Evolutionary conservation across 2,329 filamentous ascomycete genomes (phyloP).

Genomic region (Curvularia eragrostidis): DNA sequence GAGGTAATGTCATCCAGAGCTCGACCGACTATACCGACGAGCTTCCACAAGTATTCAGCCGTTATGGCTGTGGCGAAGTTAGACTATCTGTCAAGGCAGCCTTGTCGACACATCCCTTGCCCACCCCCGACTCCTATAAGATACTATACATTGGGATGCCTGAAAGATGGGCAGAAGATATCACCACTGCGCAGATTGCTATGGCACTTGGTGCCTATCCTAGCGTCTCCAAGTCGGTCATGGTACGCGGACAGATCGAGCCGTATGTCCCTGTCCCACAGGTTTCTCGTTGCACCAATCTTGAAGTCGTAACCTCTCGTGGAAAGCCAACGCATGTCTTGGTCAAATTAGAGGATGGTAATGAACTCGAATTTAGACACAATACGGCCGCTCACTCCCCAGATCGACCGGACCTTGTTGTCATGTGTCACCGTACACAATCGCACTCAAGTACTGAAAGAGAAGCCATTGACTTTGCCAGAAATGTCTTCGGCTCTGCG

Average conservation of each 20-base stretch:
- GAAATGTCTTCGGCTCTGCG: slow-evolving; percentile 31
- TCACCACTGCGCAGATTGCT: slow-evolving; percentile 40
- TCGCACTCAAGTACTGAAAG: slow-evolving; percentile 19
- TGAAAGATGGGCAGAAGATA: slow-evolving; percentile 40
- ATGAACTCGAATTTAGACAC: slow-evolving; percentile 30
- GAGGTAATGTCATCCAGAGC: slow-evolving; percentile 30
- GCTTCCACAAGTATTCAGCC: slow-evolving; percentile 35
- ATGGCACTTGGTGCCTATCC: slow-evolving; percentile 41
- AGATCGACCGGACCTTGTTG: slow-evolving; percentile 37
- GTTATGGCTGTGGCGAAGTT: slow-evolving; percentile 37
- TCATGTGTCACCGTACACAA: slow-evolving; percentile 39
- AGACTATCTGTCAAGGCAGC: slow-evolving; percentile 39
- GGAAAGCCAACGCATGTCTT: slow-evolving; percentile 18
- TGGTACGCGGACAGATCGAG: slow-evolving; percentile 46
- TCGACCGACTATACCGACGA: slow-evolving; percentile 31
- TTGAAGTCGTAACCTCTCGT: slow-evolving; percentile 19
- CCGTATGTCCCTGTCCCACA: slow-evolving; percentile 40
- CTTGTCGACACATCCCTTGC: slow-evolving; percentile 34
- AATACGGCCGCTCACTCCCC: slow-evolving; percentile 11
- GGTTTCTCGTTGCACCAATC: slow-evolving; percentile 35
- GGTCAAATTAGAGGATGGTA: slow-evolving; percentile 35
- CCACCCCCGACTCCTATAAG: slow-evolving; percentile 39
- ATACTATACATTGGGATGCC: slow-evolving; percentile 44
- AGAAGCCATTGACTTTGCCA: slow-evolving; percentile 31
- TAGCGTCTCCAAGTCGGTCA: slow-evolving; percentile 43